Conservation (phyloP, 1,139 yeast genomes). For the Saccharomyces hybrid region DNA sequence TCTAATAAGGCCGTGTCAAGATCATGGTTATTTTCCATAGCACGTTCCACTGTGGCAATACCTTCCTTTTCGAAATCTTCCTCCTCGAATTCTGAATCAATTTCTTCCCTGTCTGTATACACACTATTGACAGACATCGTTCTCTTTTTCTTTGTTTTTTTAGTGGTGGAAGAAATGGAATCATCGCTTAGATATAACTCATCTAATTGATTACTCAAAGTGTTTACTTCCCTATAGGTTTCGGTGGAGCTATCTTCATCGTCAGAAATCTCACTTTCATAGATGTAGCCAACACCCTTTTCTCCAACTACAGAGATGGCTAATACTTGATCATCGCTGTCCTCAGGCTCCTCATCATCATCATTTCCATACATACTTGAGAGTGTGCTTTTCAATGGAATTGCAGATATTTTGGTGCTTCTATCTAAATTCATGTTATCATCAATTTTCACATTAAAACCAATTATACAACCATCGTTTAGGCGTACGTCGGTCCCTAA, state of each 20-base stretch:
- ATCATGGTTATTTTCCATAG: constrained; percentile 86
- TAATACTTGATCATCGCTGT: constrained; percentile 16
- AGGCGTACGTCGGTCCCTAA: constrained; percentile 48
- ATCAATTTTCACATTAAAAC: constrained; percentile 64
- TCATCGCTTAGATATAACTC: constrained; percentile 69
- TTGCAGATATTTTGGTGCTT: constrained; percentile 44
- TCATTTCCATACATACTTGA: constrained; percentile 13
- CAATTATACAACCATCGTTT: constrained; percentile 70
- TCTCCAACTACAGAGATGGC: constrained; percentile 47
- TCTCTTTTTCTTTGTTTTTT: constrained; percentile 39
- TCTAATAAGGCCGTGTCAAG: constrained; percentile 89
- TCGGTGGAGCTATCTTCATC: constrained; percentile 37
- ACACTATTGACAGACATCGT: constrained; percentile 41
- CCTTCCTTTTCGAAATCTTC: constrained; percentile 88
- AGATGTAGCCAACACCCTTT: constrained; percentile 54
- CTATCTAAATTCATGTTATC: constrained; percentile 40
- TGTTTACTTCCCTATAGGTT: constrained; percentile 27
- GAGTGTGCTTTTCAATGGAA: constrained; percentile 34
- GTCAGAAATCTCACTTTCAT: constrained; percentile 44
- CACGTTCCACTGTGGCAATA: constrained; percentile 84
- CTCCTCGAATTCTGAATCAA: constrained; percentile 45
- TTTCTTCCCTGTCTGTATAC: constrained; percentile 32
- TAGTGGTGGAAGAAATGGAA: constrained; percentile 57
- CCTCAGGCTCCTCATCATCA: constrained; percentile 27
- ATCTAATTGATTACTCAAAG: constrained; percentile 51